Percentiles rank a stretch among this genome's conserved stretches.
phyloP scores from a whole-genome alignment of 176 grass and related monocot genomes.

The Lolium rigidum region DNA sequence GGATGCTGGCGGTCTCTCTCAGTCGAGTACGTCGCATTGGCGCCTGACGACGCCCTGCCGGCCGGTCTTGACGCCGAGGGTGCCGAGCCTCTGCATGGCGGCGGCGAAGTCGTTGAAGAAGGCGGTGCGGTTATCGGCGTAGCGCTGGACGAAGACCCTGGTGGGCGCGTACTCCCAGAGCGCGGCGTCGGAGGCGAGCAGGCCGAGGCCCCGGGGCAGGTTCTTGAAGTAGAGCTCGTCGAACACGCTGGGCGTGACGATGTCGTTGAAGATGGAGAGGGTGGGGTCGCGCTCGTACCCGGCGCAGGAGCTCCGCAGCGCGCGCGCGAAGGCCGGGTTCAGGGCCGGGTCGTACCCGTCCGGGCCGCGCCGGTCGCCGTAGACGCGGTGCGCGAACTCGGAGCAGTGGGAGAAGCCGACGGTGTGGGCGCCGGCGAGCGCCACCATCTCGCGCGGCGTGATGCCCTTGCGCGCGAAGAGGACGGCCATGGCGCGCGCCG shows the following conservation, averaged over 20 bases:
- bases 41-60: conserved; percentile 72
- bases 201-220: conserved; percentile 63
- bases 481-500: conserved; percentile 51
- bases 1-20: not conserved
- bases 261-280: conserved; percentile 91
- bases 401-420: conserved; percentile 96
- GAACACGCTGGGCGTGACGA: conserved; percentile 72
- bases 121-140: conserved; percentile 76
- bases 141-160: conserved; percentile 63
- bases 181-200: conserved; percentile 79
- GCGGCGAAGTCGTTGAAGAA: conserved; percentile 91
- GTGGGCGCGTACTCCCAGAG: conserved; percentile 73
- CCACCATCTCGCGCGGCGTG: conserved; percentile 76
- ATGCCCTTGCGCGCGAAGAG: conserved; percentile 70
- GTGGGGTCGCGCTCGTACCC: conserved; percentile 68
- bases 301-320: conserved; percentile 73
- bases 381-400: conserved; percentile 81
- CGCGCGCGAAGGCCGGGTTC: conserved; percentile 69
- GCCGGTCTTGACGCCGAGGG: conserved; percentile 79
- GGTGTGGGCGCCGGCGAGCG: conserved; percentile 86
- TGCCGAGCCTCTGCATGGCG: conserved; percentile 87
- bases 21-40: conserved; percentile 78
- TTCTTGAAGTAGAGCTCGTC: conserved; percentile 95
- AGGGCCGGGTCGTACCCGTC: conserved; percentile 60
- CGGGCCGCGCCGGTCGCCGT: conserved; percentile 52